Evolutionary conservation across 805 yeast species (phyloP).

Genomic region (Zygoascus tannicola): DNA sequence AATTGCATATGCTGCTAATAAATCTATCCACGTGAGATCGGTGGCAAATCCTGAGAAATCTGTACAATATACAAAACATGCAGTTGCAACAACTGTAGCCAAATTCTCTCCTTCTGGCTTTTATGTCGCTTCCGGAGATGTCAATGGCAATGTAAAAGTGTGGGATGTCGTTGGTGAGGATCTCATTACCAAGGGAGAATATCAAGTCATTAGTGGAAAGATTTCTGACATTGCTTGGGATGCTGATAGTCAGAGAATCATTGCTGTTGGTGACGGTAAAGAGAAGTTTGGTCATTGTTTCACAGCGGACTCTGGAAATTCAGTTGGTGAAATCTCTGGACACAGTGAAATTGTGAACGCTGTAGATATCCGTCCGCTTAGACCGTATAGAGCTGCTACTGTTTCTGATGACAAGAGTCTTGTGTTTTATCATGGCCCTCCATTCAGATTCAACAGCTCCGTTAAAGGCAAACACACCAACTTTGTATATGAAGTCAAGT

Average conservation of each 20-base stretch:
- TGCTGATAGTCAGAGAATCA: conserved; percentile 70
- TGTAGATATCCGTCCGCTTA: conserved; percentile 69
- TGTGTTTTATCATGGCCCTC: conserved; percentile 86
- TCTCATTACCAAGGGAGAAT: conserved; percentile 65
- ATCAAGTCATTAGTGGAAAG: conserved; percentile 68
- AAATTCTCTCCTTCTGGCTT: conserved; percentile 82
- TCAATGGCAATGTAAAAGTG: conserved; percentile 75
- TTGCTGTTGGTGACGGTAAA: conserved; percentile 92
- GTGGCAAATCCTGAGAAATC: conserved; percentile 43
- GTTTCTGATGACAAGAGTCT: conserved; percentile 82
- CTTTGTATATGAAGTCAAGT: conserved; percentile 71
- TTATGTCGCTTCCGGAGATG: conserved; percentile 88
- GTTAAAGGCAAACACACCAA: conserved; percentile 67
- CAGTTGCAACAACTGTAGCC: conserved; percentile 67
- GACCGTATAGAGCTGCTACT: conserved; percentile 92
- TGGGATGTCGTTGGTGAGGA: conserved; percentile 64
- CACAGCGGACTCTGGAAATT: conserved; percentile 89
- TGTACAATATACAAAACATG: conserved; percentile 68
- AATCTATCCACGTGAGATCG: conserved; percentile 64
- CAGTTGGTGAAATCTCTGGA: conserved; percentile 94
- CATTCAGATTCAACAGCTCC: conserved; percentile 74
- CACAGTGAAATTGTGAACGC: conserved; percentile 79
- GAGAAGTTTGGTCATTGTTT: conserved; percentile 89
- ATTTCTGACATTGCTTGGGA: conserved; percentile 88
- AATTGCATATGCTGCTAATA: conserved; percentile 75